Conservation (phyloP, 1,284 basidiomycete species). For the Malassezia globosa region DNA sequence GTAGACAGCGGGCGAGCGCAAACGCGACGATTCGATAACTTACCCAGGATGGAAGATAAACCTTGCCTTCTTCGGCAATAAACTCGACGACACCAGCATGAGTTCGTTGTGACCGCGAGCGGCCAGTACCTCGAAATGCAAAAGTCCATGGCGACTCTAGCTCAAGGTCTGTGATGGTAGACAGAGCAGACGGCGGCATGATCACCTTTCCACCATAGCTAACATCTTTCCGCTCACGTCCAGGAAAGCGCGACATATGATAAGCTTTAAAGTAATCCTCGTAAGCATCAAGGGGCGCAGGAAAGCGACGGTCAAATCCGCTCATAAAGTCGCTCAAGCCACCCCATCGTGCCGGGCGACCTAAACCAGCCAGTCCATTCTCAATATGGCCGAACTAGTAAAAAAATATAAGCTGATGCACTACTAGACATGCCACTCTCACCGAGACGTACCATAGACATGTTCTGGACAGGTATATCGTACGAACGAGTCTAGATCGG, state of each 20-base stretch:
- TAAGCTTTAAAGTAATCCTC: constrained; percentile 54
- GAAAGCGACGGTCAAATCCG: constrained; percentile 29
- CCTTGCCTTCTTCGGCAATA: constrained; percentile 89
- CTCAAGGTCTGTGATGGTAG: constrained; percentile 75
- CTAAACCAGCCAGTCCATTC: background rate
- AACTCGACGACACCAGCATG: constrained; percentile 97
- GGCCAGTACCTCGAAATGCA: constrained; percentile 70
- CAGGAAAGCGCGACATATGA: constrained; percentile 71
- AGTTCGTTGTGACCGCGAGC: constrained; percentile 51
- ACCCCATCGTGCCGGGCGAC: constrained; percentile 14
- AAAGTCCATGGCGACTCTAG: constrained; percentile 92
- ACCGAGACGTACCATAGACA: constrained; percentile 18
- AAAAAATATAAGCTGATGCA: too few relatives aligned
- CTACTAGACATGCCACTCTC: too few relatives aligned
- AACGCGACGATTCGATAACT: constrained; percentile 30
- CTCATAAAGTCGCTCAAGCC: constrained; percentile 26
- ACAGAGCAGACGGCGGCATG: constrained; percentile 89
- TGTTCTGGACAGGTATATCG: too few relatives aligned
- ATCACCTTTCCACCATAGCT: constrained; percentile 98
- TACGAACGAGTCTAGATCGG: too few relatives aligned
- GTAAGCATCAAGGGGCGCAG: constrained; percentile 36
- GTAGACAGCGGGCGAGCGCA: too few relatives aligned
- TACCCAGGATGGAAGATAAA: constrained; percentile 88
- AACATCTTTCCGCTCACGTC: constrained; percentile 68
- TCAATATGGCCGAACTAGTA: constrained; percentile 13